Evolutionary conservation across 257 asterid species (phyloP), one percentile per base, ranked within the genome.

Genomic region (Ilex aquifolium): DNA sequence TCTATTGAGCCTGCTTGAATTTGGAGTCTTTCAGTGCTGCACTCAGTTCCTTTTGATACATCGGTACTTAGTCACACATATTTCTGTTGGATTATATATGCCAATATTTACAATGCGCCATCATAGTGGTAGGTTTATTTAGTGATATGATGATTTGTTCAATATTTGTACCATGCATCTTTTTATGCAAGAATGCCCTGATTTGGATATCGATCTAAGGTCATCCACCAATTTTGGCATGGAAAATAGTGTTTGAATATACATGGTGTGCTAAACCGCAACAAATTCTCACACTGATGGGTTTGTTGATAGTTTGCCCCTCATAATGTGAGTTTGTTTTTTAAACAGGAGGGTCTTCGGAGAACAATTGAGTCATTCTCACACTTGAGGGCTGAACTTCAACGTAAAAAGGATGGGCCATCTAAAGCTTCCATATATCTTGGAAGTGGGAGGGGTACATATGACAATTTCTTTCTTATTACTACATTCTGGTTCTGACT

Each of bases 321-420:
- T 58, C 48, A 40, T 36, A 54, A 32, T 63, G 61, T n/a, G 12
- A 16, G 44, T 64, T 62, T 77, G 42, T 10, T 57, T 60, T 53
- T 74, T 69, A 78, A 21, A 65, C 82, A 93, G 99, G 99, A 93
- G 77, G 96, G 95, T 66, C 77, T 93, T 68, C 81, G 77, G 72
- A 83, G 79, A 77, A 90, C 99, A 56, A 75, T 93, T 63, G 95
- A 87, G 58, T 87, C 95, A 42, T 90, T 85, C 77, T 75, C 78
- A 60, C 88, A 90, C 77, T 73, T 90, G 77, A 90, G 83, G n/a
- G 90, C 94, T 74, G 86, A 63, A 63, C 84, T 67, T 71, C 78
- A 32, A 61, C 66, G 68, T 16, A 77, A 62, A 74, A 83, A 73
- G 70, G 82, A 75, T 57, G 81, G 84, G 59, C 89, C 88, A 62